These are phyloP conservation scores for Corrigiola litoralis DNA, from an alignment of 179 eudicot species.

Conservation along the genomic window DNA sequence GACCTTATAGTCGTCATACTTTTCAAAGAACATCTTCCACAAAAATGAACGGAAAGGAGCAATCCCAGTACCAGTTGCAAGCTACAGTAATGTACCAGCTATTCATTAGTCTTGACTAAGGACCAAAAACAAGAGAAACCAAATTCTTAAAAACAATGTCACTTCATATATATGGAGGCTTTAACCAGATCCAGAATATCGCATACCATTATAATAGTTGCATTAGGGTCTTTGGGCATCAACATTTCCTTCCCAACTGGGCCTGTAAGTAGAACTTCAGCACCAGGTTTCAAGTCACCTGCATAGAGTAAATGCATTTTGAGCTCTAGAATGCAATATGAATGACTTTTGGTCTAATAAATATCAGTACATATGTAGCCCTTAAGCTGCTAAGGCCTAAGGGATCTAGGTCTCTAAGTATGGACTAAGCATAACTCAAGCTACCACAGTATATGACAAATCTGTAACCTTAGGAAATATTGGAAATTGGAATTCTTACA, in stretches of 20 bases:
- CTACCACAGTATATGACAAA: background rate
- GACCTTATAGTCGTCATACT: conserved; percentile 95
- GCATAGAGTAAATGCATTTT: conserved; percentile 6
- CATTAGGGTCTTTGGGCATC: conserved; percentile 95
- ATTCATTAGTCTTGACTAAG: background rate
- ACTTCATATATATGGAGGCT: background rate
- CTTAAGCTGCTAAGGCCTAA: too few relatives aligned
- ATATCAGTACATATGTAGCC: too few relatives aligned
- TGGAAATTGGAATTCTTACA: conserved; percentile 50
- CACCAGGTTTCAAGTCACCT: conserved; percentile 97
- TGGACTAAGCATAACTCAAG: background rate
- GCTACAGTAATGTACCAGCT: conserved; percentile 43
- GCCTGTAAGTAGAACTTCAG: conserved; percentile 82
- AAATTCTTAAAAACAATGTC: background rate
- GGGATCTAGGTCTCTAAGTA: background rate
- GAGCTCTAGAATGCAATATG: background rate
- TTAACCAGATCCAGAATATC: background rate
- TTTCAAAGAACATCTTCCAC: conserved; percentile 99
- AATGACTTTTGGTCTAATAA: background rate
- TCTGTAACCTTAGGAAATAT: background rate
- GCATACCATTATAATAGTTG: conserved; percentile 79
- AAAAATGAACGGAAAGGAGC: conserved; percentile 97
- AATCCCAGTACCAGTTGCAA: conserved; percentile 97
- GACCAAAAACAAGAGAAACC: background rate
- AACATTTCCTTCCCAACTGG: conserved; percentile 99